A percentile compares a stretch with the other conserved stretches of the same genome.
phyloP scores from a whole-genome alignment of 2,329 filamentous ascomycete genomes.

The Tolypocladium tundrense region DNA sequence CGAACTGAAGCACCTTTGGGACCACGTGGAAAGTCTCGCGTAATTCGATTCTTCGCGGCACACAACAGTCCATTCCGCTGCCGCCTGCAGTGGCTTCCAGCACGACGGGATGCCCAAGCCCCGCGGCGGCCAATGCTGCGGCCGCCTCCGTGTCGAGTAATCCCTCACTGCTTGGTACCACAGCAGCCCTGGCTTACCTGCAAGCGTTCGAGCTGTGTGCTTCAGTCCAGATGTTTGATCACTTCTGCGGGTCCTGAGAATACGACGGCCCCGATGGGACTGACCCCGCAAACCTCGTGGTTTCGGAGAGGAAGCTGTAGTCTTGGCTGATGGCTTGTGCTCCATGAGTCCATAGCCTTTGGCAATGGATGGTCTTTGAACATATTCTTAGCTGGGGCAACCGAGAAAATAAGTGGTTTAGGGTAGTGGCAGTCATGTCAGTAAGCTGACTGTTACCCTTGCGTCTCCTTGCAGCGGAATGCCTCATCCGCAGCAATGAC shows the following conservation, averaged over 20 bases:
- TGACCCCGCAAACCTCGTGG: slow-evolving; percentile 40
- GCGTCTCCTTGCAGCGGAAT: background rate
- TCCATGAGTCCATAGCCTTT: slow-evolving; percentile 21
- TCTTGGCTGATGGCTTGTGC: slow-evolving; percentile 42
- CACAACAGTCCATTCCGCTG: slow-evolving; percentile 52
- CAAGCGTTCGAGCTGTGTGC: slow-evolving; percentile 40
- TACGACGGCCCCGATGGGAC: slow-evolving; percentile 34
- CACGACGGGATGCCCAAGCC: slow-evolving; percentile 31
- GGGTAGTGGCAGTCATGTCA: background rate
- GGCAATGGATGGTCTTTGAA: slow-evolving; percentile 13
- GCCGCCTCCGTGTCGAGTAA: slow-evolving; percentile 25
- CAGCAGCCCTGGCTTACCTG: slow-evolving; percentile 32
- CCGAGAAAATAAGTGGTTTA: slow-evolving; percentile 4
- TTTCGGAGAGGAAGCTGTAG: background rate
- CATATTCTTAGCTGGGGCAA: too few species aligned
- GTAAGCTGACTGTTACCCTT: background rate
- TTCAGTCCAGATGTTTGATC: slow-evolving; percentile 42
- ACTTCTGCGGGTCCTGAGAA: slow-evolving; percentile 45
- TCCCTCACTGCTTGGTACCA: slow-evolving; percentile 23
- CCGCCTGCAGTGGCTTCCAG: slow-evolving; percentile 53
- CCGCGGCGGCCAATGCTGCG: slow-evolving; percentile 35
- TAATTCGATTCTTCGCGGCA: slow-evolving; percentile 43
- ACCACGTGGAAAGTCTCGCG: slow-evolving; percentile 37
- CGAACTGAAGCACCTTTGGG: slow-evolving; percentile 33
- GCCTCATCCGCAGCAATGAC: background rate